Base-by-base conservation (phyloP, 2,329 filamentous ascomycete species). In the Anisogramma anomala region DNA sequence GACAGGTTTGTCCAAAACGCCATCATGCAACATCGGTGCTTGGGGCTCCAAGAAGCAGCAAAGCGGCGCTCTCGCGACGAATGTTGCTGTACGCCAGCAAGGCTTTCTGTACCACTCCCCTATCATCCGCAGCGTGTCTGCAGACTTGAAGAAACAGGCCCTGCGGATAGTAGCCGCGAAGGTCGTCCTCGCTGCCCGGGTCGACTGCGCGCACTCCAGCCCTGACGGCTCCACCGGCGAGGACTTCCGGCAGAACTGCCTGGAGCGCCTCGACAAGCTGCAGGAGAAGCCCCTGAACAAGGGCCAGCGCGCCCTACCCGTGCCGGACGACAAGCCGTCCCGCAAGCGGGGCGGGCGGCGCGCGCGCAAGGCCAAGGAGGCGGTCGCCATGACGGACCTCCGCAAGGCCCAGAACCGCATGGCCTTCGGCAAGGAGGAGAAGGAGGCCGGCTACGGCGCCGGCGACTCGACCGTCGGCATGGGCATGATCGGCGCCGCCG, bases 321-420 rank as follows among this genome's bases (percentile, higher is more conserved):
- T 85, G 0, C 91, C 91, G 0, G 91, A 96, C 56, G 91, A 98
- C 62, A 98, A 96, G 60, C 91, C 87, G 1, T 79, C 84, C 1
- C 74, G 88, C 25, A 98, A 98, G 61, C 83, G 91, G 49, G 91
- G 91, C 60, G 91, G 91, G 38, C 72, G 89, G 41, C 73, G 87
- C 50, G 91, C 88, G 10, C 72, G 91, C 43, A 94, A 94, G 61
- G 89, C 89, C 46, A 98, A 98, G 71, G 91, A 94, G 61, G 88
- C 89, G 3, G 85, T 85, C 6, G 89, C 91, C 46, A 94, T 95
- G 86, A 98, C 91, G 0, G 91, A 98, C 41, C 68, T 98, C 22
- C 80, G 88, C 50, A 95, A 96, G 61, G 87, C 87, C 4, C 91
- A 96, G 63, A 98, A 98, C 64, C 77, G 91, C 40, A 82, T 98